Conservation (phyloP, 2,329 filamentous ascomycete species). For the Colletotrichum cordylinicola region DNA sequence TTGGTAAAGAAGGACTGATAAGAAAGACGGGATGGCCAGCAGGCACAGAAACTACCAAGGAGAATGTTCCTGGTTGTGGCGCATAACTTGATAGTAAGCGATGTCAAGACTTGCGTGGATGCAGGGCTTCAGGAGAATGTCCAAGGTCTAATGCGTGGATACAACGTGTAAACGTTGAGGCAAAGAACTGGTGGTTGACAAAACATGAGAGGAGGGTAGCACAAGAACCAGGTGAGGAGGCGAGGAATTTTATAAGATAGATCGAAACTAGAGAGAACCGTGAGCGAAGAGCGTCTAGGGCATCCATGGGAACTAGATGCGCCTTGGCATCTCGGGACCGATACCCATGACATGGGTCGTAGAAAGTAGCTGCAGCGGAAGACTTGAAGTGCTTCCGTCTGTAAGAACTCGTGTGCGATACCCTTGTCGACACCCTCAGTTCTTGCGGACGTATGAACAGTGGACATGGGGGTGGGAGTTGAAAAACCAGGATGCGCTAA, state of each 20-base stretch:
- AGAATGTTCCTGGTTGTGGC: background rate
- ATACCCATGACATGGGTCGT: conserved; percentile 16
- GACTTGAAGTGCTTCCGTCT: conserved; percentile 7
- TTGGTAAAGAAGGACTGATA: background rate
- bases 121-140: background rate
- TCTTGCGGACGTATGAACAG: conserved; percentile 17
- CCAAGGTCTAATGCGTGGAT: background rate
- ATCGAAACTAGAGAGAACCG: conserved; percentile 1
- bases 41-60: background rate
- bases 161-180: background rate
- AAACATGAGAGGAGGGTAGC: background rate
- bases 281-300: background rate
- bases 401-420: conserved; percentile 6
- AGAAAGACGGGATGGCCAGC: background rate
- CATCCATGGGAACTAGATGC: background rate
- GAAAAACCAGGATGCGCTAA: background rate
- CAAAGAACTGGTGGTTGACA: background rate
- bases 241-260: conserved; percentile 16
- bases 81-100: conserved; percentile 3
- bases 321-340: conserved; percentile 18
- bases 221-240: background rate
- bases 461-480: conserved; percentile 7
- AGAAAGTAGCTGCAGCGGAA: conserved; percentile 18
- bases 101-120: background rate
- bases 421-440: conserved; percentile 13